A percentile compares a stretch with the other conserved stretches of the same genome.
phyloP scores from a whole-genome alignment of 2,329 filamentous ascomycete genomes.

The Blastomyces percursus region DNA sequence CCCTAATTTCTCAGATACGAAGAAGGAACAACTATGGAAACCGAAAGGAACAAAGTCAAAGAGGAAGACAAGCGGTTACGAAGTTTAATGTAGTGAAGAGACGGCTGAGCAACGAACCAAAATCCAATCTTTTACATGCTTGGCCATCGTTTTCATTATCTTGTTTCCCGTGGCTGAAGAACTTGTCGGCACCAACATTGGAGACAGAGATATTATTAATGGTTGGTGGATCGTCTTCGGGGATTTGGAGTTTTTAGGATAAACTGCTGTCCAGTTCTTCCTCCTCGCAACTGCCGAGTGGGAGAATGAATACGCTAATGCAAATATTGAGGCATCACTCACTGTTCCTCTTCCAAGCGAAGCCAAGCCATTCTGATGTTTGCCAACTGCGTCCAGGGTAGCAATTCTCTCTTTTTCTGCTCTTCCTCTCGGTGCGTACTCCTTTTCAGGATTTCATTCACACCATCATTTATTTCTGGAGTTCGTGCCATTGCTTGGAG shows the following conservation, averaged over 20 bases:
- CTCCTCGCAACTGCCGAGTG: too few species aligned
- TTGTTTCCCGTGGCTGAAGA: too few species aligned
- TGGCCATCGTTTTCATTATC: too few species aligned
- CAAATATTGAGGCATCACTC: neutral
- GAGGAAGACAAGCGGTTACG: neutral
- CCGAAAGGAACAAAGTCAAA: neutral
- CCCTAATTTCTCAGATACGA: neutral
- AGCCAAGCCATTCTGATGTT: neutral
- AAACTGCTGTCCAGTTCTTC: neutral
- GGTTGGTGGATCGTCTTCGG: neutral
- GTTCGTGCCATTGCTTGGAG: neutral
- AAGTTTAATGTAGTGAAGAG: neutral
- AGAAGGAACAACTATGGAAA: neutral
- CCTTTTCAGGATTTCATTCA: neutral
- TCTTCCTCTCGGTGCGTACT: too few species aligned
- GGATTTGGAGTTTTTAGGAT: neutral
- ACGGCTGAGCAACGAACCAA: neutral
- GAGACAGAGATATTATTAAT: too few species aligned
- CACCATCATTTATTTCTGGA: neutral
- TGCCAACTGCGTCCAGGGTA: neutral
- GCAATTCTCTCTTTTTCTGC: neutral
- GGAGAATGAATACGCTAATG: neutral
- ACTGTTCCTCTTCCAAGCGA: neutral
- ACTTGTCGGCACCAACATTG: too few species aligned
- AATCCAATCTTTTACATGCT: neutral